A percentile compares a stretch with the other conserved stretches of the same genome.
Conservation (phyloP, 2,329 filamentous ascomycete species). For the Venturia nashicola region DNA sequence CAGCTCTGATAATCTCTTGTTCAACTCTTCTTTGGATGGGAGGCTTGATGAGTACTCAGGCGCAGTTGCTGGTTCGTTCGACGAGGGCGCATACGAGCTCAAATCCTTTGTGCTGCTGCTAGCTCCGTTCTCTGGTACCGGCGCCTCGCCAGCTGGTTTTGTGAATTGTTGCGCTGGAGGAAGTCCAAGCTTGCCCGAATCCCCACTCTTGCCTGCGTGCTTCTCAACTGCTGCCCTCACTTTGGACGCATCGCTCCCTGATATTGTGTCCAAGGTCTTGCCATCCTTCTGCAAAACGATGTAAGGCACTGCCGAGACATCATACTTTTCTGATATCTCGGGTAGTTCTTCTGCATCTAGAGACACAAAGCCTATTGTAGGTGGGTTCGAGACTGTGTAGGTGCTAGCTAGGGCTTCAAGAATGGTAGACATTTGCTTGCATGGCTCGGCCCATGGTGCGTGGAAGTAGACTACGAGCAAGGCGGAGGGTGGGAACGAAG, state of each 20-base stretch:
- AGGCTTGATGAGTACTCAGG: conserved; percentile 30
- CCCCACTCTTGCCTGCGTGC: conserved; percentile 46
- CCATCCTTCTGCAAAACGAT: conserved; percentile 70
- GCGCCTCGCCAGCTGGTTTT: conserved; percentile 22
- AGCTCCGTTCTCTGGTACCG: conserved; percentile 20
- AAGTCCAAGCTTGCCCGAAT: conserved; percentile 23
- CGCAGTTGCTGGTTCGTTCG: conserved; percentile 32
- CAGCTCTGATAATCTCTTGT: conserved; percentile 66
- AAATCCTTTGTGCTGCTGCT: conserved; percentile 25
- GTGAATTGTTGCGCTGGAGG: conserved; percentile 31
- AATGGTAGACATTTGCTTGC: conserved; percentile 84
- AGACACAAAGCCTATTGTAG: conserved; percentile 67
- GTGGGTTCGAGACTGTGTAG: conserved; percentile 58
- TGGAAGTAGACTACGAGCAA: conserved; percentile 88
- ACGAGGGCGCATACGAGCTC: conserved; percentile 31
- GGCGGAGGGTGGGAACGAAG: conserved; percentile 53
- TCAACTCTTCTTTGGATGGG: conserved; percentile 66
- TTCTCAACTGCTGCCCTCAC: conserved; percentile 78
- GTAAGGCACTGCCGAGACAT: conserved; percentile 89
- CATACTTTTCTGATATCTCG: conserved; percentile 83
- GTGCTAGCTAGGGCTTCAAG: conserved; percentile 75
- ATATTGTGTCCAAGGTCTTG: conserved; percentile 70
- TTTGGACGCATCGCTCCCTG: conserved; percentile 77
- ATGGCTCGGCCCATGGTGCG: conserved; percentile 91
- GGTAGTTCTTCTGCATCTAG: conserved; percentile 91